These are phyloP conservation scores for Mycena polygramma DNA, from an alignment of 768 basidiomycete species.

Conservation along the genomic window DNA sequence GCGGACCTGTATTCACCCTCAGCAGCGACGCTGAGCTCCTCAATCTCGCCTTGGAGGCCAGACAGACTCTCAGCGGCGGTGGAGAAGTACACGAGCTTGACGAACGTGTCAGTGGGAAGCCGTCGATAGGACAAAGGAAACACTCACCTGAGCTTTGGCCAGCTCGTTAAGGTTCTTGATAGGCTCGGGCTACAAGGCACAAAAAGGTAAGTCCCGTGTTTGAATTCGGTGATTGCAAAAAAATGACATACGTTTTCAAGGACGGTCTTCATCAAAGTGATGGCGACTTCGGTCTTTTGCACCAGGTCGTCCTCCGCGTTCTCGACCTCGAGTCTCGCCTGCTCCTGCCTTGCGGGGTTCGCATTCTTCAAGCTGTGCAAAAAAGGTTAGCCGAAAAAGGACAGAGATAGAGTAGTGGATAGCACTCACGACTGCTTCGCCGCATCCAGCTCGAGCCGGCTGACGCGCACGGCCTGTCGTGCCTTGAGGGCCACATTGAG, in stretches of 20 bases:
- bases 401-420: neutral
- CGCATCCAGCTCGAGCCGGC: slow-evolving; percentile 89
- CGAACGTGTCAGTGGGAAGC: neutral
- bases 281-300: slow-evolving; percentile 97
- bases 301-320: slow-evolving; percentile 97
- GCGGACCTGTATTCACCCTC: slow-evolving; percentile 93
- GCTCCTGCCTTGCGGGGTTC: slow-evolving; percentile 84
- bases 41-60: slow-evolving; percentile 91
- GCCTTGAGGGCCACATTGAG: slow-evolving; percentile 95
- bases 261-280: slow-evolving; percentile 97
- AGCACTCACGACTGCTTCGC: slow-evolving; percentile 85
- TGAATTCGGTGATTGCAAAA: slow-evolving; percentile 9
- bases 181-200: slow-evolving; percentile 83
- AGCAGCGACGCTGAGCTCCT: slow-evolving; percentile 92
- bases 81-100: slow-evolving; percentile 78
- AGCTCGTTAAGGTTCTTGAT: slow-evolving; percentile 95
- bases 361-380: slow-evolving; percentile 83
- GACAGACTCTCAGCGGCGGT: slow-evolving; percentile 84
- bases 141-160: slow-evolving; percentile 84
- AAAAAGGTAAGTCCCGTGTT: slow-evolving; percentile 5
- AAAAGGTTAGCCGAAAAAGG: neutral
- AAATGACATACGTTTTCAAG: slow-evolving; percentile 90
- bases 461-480: slow-evolving; percentile 81
- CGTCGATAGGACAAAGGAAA: neutral
- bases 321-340: slow-evolving; percentile 91